These are phyloP conservation scores for Annona squamosa DNA, from an alignment of 164 flowering plant genomes.

Conservation along the genomic window DNA sequence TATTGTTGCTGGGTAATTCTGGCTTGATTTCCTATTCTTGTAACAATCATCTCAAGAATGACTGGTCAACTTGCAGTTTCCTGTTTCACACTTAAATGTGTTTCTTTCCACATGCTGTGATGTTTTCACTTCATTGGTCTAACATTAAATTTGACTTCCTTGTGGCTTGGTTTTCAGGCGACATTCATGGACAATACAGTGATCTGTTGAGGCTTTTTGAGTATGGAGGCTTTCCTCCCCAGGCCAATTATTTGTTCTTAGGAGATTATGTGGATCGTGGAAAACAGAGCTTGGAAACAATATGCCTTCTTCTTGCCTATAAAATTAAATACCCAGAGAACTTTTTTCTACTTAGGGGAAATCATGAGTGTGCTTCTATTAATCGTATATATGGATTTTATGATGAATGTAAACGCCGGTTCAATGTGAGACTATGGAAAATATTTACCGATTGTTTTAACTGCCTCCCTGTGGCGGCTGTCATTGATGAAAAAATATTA, in stretches of 20 bases:
- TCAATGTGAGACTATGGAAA: slow-evolving; percentile 75
- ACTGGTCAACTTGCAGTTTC: not conserved
- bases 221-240: slow-evolving; percentile 76
- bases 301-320: slow-evolving; percentile 74
- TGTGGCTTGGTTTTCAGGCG: slow-evolving; percentile 38
- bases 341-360: slow-evolving; percentile 68
- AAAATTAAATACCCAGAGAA: slow-evolving; percentile 77
- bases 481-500: slow-evolving; percentile 73
- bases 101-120: not conserved
- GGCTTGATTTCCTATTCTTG: not conserved
- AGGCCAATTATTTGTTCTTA: slow-evolving; percentile 63
- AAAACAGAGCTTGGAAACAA: slow-evolving; percentile 77
- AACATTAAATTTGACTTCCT: not conserved
- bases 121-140: not conserved
- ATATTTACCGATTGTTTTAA: slow-evolving; percentile 68
- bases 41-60: not conserved
- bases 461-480: slow-evolving; percentile 82
- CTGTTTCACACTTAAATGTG: not conserved
- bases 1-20: not conserved
- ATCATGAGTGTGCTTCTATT: slow-evolving; percentile 76
- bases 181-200: slow-evolving; percentile 75
- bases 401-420: slow-evolving; percentile 80
- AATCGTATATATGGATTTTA: slow-evolving; percentile 83
- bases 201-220: slow-evolving; percentile 76
- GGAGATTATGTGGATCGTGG: slow-evolving; percentile 91